These are phyloP conservation scores for Ceratopteris richardii DNA, from an alignment of 75 land plant genomes.

Conservation along the genomic window DNA sequence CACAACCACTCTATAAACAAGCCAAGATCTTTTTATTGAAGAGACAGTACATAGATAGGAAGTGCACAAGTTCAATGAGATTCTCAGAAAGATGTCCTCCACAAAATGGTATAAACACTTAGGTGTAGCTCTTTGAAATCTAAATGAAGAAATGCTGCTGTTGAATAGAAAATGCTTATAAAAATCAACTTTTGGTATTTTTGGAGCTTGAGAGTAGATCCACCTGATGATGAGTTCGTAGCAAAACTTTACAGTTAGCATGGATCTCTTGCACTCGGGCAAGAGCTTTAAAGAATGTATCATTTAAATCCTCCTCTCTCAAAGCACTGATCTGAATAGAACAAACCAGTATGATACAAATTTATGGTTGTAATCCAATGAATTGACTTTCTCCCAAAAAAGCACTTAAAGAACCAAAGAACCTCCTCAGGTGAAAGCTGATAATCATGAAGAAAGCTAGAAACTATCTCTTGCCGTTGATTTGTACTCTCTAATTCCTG, in stretches of 20 bases:
- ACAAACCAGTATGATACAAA: not conserved
- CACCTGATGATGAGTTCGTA: constrained; percentile 96
- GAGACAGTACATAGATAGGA: too few species aligned
- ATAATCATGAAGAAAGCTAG: constrained; percentile 88
- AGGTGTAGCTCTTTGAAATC: too few species aligned
- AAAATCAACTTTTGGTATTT: too few species aligned
- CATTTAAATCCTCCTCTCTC: constrained; percentile 83
- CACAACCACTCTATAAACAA: too few species aligned
- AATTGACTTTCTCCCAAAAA: not conserved
- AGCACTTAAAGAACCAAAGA: not conserved
- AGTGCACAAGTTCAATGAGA: too few species aligned
- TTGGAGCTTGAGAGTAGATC: too few species aligned
- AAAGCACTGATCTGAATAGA: constrained; percentile 60
- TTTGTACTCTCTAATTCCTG: constrained; percentile 79
- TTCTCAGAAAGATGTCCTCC: too few species aligned
- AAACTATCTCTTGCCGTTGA: constrained; percentile 84
- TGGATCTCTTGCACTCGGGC: constrained; percentile 96
- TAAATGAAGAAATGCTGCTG: too few species aligned
- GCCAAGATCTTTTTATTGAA: too few species aligned
- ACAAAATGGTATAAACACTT: too few species aligned
- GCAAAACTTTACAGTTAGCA: constrained; percentile 85
- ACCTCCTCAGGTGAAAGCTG: constrained; percentile 95
- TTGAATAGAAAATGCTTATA: too few species aligned
- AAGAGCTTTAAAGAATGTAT: constrained; percentile 89
- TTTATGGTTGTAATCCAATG: too few species aligned